Conservation (phyloP, 192 early-diverging fungal genomes). For the Piromyces sp. region DNA sequence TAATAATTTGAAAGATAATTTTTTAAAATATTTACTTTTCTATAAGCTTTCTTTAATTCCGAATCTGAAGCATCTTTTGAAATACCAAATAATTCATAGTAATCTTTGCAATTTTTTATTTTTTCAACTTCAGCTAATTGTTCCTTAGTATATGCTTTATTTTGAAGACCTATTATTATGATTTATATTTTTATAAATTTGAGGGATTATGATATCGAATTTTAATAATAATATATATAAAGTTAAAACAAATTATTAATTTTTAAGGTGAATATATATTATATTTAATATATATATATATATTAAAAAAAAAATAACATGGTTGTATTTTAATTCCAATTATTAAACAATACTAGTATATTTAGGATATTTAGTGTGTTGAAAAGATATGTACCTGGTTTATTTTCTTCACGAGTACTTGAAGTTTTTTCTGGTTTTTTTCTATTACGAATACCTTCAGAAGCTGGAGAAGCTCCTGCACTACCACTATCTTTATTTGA, state of each 20-base stretch:
- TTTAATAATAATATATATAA: too few species aligned
- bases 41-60: conserved; percentile 86
- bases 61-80: conserved; percentile 53
- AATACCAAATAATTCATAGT: conserved; percentile 66
- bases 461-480: not conserved
- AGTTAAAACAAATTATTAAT: too few species aligned
- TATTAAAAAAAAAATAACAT: too few species aligned
- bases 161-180: conserved; percentile 3
- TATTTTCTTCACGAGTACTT: conserved; percentile 6
- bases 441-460: conserved; percentile 3
- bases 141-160: conserved; percentile 52
- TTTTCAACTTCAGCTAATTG: conserved; percentile 60
- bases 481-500: conserved; percentile 7
- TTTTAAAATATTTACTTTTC: conserved; percentile 39
- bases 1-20: too few species aligned
- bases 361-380: too few species aligned
- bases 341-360: too few species aligned
- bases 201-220: too few species aligned
- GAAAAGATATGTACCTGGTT: conserved; percentile 5
- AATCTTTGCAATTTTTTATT: conserved; percentile 63
- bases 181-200: too few species aligned
- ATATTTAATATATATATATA: too few species aligned
- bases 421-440: conserved; percentile 1
- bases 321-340: too few species aligned
- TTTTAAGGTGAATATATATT: too few species aligned